A percentile compares a stretch with the other conserved stretches of the same genome.
These are phyloP conservation scores for Cytospora paraplurivora DNA, from an alignment of 2,329 filamentous ascomycete genomes.

Conservation along the genomic window DNA sequence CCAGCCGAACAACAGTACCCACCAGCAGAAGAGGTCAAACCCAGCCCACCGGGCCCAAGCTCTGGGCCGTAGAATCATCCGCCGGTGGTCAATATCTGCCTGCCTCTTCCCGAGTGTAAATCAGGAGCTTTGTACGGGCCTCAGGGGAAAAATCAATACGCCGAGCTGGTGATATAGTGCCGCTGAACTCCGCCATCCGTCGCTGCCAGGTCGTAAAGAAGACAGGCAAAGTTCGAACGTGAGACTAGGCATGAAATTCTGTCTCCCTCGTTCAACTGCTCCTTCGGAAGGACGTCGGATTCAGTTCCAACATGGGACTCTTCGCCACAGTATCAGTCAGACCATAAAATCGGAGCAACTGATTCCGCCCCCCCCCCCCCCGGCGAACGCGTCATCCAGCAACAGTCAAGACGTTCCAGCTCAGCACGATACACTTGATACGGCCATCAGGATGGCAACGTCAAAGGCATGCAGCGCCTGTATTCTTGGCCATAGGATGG, in stretches of 20 bases:
- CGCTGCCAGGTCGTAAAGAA: background rate
- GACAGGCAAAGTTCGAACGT: background rate
- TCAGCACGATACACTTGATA: too few species aligned
- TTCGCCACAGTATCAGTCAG: background rate
- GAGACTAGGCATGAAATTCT: background rate
- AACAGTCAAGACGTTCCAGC: too few species aligned
- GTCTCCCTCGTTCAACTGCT: background rate
- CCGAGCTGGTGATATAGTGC: background rate
- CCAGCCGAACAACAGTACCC: too few species aligned
- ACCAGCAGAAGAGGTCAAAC: too few species aligned
- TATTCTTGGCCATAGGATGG: too few species aligned
- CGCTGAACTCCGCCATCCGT: background rate
- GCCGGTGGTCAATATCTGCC: background rate
- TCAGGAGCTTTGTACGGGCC: background rate
- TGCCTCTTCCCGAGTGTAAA: background rate
- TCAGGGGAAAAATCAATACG: background rate
- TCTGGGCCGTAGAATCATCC: background rate
- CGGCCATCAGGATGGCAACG: too few species aligned
- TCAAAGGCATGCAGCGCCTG: too few species aligned
- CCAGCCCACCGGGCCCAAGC: too few species aligned
- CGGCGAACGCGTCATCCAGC: too few species aligned
- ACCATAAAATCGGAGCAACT: background rate
- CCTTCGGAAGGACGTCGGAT: background rate
- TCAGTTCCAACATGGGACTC: background rate
- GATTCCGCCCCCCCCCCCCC: too few species aligned